phyloP scores from a whole-genome alignment of 176 grass and related monocot species.

The Bonia amplexicaulis region DNA sequence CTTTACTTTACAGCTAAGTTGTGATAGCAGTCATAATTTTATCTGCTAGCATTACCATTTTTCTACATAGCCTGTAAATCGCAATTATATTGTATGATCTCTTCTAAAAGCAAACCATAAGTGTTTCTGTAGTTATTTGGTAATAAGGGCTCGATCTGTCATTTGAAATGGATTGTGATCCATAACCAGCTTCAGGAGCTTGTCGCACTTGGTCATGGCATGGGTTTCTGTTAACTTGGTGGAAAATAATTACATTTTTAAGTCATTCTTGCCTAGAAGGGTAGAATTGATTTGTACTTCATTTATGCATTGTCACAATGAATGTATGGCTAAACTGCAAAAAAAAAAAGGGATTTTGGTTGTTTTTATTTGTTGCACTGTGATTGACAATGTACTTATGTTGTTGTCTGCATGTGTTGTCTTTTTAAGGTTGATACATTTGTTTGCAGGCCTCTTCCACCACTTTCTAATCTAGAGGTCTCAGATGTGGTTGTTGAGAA shows the following conservation, averaged over 20 bases:
- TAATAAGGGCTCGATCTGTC: background rate
- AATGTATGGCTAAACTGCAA: background rate
- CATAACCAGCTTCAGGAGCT: background rate
- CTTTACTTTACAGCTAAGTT: slow-evolving; percentile 37
- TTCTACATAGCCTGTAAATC: background rate
- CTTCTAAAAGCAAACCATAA: background rate
- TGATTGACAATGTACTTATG: background rate
- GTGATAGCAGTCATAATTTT: background rate
- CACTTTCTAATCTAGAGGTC: slow-evolving; percentile 82
- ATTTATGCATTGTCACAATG: background rate
- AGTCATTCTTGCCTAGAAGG: background rate
- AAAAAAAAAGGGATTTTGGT: background rate
- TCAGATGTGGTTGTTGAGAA: slow-evolving; percentile 71
- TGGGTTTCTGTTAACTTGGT: background rate
- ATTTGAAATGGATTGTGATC: background rate
- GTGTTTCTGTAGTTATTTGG: background rate
- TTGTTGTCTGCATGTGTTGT: background rate
- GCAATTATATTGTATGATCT: background rate
- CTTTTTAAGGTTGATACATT: background rate
- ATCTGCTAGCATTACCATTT: background rate
- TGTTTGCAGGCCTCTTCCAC: slow-evolving; percentile 77
- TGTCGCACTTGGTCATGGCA: background rate
- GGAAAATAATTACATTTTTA: background rate
- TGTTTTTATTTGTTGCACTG: background rate
- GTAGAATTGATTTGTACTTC: background rate